phyloP scores from a whole-genome alignment of 768 basidiomycete genomes.

The Tylopilus cervinicoccineus region DNA sequence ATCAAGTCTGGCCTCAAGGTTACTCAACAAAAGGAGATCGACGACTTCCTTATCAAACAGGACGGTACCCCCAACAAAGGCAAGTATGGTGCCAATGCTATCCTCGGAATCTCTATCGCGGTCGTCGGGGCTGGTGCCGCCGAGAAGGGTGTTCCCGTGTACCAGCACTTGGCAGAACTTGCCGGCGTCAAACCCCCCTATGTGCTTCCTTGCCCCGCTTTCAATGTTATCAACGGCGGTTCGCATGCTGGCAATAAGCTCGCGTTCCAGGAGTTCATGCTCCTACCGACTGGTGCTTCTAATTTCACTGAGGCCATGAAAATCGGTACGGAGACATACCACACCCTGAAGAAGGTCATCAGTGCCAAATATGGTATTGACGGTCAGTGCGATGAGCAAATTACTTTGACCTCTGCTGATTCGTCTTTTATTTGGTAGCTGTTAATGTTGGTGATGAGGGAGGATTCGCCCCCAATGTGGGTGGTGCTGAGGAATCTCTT shows the following conservation, averaged over 20 bases:
- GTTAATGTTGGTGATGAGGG: constrained; percentile 99
- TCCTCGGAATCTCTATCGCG: constrained; percentile 97
- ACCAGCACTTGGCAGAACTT: constrained; percentile 94
- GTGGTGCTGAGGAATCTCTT: constrained; percentile 94
- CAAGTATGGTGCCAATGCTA: constrained; percentile 98
- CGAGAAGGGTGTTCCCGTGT: constrained; percentile 93
- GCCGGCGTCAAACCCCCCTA: constrained; percentile 94
- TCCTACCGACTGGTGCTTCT: constrained; percentile 89
- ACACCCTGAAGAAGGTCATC: constrained; percentile 98
- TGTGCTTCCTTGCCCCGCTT: constrained; percentile 86
- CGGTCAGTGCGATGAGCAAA: constrained; percentile 46
- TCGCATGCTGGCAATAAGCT: constrained; percentile 99
- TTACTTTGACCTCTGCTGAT: not conserved
- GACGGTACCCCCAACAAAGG: constrained; percentile 99
- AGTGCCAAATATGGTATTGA: constrained; percentile 98
- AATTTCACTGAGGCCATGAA: constrained; percentile 97
- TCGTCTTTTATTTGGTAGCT: constrained; percentile 45
- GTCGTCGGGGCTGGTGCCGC: constrained; percentile 90
- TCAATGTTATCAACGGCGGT: constrained; percentile 99
- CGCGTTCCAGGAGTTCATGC: constrained; percentile 99
- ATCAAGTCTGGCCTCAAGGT: constrained; percentile 81
- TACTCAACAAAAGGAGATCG: constrained; percentile 91
- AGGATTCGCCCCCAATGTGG: constrained; percentile 98
- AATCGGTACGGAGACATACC: constrained; percentile 97
- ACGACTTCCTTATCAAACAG: constrained; percentile 96